Conservation (phyloP, 495 filamentous ascomycete species). For the Penicillium diatomitis region DNA sequence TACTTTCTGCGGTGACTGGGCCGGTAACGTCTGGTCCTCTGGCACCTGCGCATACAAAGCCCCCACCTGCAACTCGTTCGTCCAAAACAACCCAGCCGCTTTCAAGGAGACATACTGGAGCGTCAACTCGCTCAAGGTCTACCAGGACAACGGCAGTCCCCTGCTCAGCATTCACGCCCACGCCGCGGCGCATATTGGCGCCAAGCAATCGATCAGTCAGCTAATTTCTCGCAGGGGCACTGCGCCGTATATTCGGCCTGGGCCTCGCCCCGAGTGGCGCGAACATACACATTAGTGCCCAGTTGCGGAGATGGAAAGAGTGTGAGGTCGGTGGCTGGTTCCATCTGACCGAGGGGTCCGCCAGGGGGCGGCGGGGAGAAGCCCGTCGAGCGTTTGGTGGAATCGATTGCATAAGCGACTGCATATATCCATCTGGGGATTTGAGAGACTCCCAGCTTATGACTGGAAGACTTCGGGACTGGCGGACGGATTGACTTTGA, state of each 20-base stretch:
- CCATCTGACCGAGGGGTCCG: too few species aligned
- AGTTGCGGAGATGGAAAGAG: too few species aligned
- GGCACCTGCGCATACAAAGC: constrained; percentile 25
- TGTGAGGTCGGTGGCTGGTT: too few species aligned
- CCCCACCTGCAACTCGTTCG: constrained; percentile 49
- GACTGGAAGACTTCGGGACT: too few species aligned
- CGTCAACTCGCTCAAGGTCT: constrained; percentile 57
- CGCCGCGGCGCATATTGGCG: neutral
- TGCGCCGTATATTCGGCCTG: constrained; percentile 1
- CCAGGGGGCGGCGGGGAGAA: too few species aligned
- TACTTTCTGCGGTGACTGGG: constrained; percentile 61
- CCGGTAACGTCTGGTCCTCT: constrained; percentile 36
- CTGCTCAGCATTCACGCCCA: constrained; percentile 3
- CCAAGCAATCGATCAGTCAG: neutral
- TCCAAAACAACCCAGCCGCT: constrained; percentile 50
- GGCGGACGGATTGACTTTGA: too few species aligned
- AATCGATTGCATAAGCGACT: too few species aligned
- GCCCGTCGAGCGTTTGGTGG: too few species aligned
- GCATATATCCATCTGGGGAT: too few species aligned
- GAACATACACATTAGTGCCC: too few species aligned
- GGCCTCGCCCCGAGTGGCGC: neutral
- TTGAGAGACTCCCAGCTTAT: too few species aligned
- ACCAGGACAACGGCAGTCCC: constrained; percentile 23
- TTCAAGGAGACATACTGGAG: constrained; percentile 59
- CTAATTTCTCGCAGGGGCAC: neutral